These are phyloP conservation scores for Marasmius tenuissimus DNA, from an alignment of 1,284 basidiomycete species.

Conservation along the genomic window DNA sequence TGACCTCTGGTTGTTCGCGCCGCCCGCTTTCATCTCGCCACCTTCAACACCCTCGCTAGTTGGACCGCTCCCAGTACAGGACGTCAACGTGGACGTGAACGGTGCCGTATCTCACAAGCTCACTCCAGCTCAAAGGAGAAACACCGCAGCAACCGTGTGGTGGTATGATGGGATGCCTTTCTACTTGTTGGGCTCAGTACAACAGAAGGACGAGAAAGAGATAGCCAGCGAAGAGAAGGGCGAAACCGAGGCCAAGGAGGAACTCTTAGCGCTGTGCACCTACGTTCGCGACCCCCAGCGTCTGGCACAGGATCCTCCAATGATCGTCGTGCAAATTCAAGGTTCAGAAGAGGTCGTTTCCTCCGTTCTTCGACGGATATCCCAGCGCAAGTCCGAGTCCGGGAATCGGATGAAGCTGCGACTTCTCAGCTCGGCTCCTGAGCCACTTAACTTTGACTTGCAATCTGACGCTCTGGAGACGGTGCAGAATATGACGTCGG, in stretches of 20 bases:
- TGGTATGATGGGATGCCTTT: no score
- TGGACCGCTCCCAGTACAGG: not conserved
- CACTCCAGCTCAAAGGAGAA: no score
- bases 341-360: not conserved
- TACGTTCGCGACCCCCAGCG: not conserved
- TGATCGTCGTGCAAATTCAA: not conserved
- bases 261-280: not conserved
- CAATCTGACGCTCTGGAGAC: not conserved
- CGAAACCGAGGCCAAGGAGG: not conserved
- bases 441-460: no score
- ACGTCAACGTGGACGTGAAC: not conserved
- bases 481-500: not conserved
- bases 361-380: not conserved
- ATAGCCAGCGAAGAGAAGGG: no score
- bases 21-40: not conserved
- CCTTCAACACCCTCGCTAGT: not conserved
- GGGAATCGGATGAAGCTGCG: no score
- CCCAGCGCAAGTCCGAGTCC: no score
- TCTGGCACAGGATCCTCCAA: not conserved
- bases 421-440: no score
- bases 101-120: not conserved
- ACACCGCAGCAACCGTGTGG: no score
- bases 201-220: no score
- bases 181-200: no score
- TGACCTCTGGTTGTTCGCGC: not conserved